Evolutionary conservation across 192 early-diverging fungal species (phyloP).

Genomic region (Coemansia sp.): DNA sequence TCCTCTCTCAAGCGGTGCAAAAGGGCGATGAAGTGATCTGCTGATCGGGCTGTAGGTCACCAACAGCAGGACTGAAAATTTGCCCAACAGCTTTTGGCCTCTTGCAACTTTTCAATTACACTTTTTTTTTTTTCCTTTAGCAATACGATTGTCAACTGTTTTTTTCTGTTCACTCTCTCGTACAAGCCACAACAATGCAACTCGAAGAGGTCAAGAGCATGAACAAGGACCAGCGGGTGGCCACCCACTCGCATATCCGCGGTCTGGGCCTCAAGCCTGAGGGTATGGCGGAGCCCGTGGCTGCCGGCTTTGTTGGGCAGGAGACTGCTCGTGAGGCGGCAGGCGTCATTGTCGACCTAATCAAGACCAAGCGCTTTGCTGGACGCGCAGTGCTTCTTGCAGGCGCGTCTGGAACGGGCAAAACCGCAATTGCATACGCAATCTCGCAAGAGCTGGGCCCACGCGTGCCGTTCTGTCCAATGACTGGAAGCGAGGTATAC

Average conservation of each 20-base stretch:
- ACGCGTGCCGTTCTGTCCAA: conserved; percentile 99
- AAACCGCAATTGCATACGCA: conserved; percentile 96
- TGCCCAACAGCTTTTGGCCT: not conserved
- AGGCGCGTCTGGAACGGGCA: conserved; percentile 96
- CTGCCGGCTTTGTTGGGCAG: conserved; percentile 96
- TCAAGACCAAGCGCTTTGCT: conserved; percentile 96
- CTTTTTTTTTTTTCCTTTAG: not conserved
- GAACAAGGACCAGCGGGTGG: conserved; percentile 91
- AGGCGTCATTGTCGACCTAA: conserved; percentile 92
- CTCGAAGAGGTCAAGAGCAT: conserved; percentile 89
- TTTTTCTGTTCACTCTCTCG: not conserved
- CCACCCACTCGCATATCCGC: conserved; percentile 97
- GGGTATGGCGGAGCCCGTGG: conserved; percentile 81
- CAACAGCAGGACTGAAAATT: not conserved
- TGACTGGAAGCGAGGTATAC: conserved; percentile 98
- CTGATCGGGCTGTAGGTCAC: not conserved
- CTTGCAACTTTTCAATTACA: not conserved
- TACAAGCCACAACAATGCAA: conserved; percentile 62
- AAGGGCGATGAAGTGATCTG: not conserved
- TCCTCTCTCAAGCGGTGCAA: too few species aligned
- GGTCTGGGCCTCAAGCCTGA: conserved; percentile 88
- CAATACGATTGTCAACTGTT: not conserved
- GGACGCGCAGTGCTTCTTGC: conserved; percentile 92
- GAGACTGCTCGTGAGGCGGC: conserved; percentile 95
- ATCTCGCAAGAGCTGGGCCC: conserved; percentile 95